Conservation (phyloP, 768 basidiomycete genomes). For the Hericium rajendrae region DNA sequence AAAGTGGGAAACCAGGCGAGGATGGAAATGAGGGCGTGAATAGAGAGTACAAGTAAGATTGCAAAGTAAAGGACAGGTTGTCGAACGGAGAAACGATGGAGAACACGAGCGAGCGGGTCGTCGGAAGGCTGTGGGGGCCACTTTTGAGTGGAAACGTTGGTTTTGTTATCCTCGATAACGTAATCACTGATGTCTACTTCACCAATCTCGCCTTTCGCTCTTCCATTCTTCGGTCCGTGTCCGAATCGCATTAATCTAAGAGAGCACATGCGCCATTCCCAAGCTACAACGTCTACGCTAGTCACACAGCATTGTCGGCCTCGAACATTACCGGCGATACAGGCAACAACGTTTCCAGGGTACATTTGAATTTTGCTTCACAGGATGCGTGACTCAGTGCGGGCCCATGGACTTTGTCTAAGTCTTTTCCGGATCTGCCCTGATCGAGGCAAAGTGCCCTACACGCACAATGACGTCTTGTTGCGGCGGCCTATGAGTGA, state of each 20-base stretch:
- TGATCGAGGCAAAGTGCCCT: no score
- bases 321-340: no score
- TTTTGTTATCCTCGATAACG: slow-evolving; percentile 1
- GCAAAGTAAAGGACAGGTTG: background rate
- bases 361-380: no score
- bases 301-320: no score
- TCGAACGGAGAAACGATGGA: background rate
- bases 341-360: no score
- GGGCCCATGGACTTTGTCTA: no score
- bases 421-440: no score
- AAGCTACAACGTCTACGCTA: no score
- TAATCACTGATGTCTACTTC: background rate
- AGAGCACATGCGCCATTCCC: no score
- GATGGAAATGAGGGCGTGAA: background rate
- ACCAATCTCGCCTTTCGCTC: background rate
- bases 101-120: background rate
- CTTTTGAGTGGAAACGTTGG: background rate
- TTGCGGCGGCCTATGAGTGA: no score
- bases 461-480: no score
- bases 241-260: background rate
- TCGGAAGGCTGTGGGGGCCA: background rate
- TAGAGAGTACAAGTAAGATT: background rate
- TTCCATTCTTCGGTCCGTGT: background rate
- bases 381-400: no score
- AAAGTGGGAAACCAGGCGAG: background rate